Evolutionary conservation across 2,329 filamentous ascomycete species (phyloP), one percentile per base, ranked within the genome.

Genomic region (Paramyrothecium roridum): DNA sequence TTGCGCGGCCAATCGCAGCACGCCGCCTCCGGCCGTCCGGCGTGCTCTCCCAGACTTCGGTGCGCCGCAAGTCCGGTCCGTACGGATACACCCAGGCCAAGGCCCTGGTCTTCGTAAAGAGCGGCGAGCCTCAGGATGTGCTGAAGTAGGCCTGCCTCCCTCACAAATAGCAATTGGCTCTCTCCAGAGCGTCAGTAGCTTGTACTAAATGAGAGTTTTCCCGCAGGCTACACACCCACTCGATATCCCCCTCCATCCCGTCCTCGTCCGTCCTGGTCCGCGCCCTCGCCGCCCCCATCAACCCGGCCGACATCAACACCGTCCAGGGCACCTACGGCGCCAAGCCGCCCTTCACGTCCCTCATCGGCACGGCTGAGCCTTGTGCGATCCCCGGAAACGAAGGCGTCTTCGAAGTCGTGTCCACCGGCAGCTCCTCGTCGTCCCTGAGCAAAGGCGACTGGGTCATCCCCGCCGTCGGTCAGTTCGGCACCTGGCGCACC

Each of bases 271-370:
- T 96, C 63, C 92, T 93, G 54, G 79, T 99, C 57, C 91, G 91
- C 71, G 88, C 95, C 65, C 90, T 99, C 65, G 90, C 93, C 33
- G 86, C 92, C 1, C 91, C 95, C 55, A 91, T 99, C 73, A 99
- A 99, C 77, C 95, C 95, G 22, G 93, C 95, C 67, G 95, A 99
- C 76, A 90, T 99, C 73, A 99, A 99, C 79, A 93, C 93, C 66
- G 90, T 99, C 67, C 95, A 99, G 78, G 95, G 95, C 61, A 92
- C 93, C 3, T 99, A 99, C 76, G 93, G 93, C 58, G 86, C 86
- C 48, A 91, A 91, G 70, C 92, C 93, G 0, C 78, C 82, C 48
- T 93, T 96, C 73, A 87, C 85, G 19, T 87, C 86, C 7, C 74
- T 84, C 1, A 84, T 99, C 54, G 90, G 92, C 55, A 97, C 93